These are phyloP conservation scores for Penicillium sp. DNA, from an alignment of 2,329 filamentous ascomycete genomes.

Conservation along the genomic window DNA sequence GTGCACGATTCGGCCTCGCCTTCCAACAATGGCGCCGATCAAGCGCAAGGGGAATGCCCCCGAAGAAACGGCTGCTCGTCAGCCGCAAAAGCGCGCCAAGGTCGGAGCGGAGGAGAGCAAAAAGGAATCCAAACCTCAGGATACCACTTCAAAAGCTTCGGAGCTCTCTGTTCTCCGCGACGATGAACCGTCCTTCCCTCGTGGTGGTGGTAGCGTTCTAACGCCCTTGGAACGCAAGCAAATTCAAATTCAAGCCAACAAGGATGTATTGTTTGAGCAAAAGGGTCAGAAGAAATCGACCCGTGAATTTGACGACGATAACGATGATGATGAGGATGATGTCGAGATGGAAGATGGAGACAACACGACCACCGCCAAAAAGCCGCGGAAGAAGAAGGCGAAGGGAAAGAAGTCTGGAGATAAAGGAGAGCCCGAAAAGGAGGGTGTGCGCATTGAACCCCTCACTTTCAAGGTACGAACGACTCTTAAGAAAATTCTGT, in stretches of 20 bases:
- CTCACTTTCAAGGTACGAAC: slow-evolving; percentile 76
- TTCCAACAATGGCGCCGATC: slow-evolving; percentile 40
- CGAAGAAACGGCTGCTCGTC: slow-evolving; percentile 33
- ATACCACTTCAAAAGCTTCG: slow-evolving; percentile 29
- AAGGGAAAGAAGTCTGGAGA: slow-evolving; percentile 51
- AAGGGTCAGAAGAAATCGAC: slow-evolving; percentile 54
- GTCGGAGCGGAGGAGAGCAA: slow-evolving; percentile 35
- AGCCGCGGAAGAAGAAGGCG: slow-evolving; percentile 37
- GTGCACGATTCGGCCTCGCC: slow-evolving; percentile 23
- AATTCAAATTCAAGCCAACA: slow-evolving; percentile 87
- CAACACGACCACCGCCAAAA: slow-evolving; percentile 34
- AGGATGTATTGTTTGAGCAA: slow-evolving; percentile 87
- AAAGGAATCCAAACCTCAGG: slow-evolving; percentile 32
- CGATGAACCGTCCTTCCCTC: slow-evolving; percentile 85
- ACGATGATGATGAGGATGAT: slow-evolving; percentile 55
- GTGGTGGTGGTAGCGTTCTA: slow-evolving; percentile 84
- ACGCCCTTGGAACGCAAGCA: slow-evolving; percentile 95
- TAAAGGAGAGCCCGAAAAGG: slow-evolving; percentile 47
- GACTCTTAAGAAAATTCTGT: neutral
- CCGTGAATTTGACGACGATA: slow-evolving; percentile 50
- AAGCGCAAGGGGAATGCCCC: slow-evolving; percentile 44
- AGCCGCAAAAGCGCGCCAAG: slow-evolving; percentile 41
- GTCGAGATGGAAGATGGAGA: slow-evolving; percentile 48
- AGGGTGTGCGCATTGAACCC: slow-evolving; percentile 70
- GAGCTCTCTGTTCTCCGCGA: slow-evolving; percentile 53